A percentile compares a stretch with the other conserved stretches of the same genome.
Evolutionary conservation across 257 asterid species (phyloP).

Genomic region (Dorcoceras hygrometricum): DNA sequence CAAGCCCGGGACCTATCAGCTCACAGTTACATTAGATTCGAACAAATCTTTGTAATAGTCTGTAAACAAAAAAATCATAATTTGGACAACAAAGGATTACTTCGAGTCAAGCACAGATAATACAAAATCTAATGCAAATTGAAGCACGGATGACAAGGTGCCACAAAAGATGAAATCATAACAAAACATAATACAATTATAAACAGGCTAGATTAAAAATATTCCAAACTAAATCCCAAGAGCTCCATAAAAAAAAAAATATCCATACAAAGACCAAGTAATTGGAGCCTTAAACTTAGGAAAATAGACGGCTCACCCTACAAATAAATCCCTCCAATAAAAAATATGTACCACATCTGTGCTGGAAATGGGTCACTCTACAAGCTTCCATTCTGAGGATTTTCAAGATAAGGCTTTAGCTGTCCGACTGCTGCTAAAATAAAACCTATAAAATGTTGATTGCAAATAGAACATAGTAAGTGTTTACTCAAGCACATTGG

Average conservation of each 20-base stretch:
- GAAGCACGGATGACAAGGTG: not conserved
- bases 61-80: not conserved
- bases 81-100: not conserved
- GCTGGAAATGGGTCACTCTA: constrained; percentile 26
- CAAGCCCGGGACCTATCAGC: not conserved
- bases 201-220: not conserved
- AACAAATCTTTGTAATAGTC: not conserved
- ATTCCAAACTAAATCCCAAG: not conserved
- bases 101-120: not conserved
- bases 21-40: not conserved
- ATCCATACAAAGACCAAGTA: not conserved
- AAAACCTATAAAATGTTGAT: constrained; percentile 38
- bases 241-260: not conserved
- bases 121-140: not conserved
- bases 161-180: not conserved
- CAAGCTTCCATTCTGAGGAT: constrained; percentile 52
- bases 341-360: constrained; percentile 16
- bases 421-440: constrained; percentile 56
- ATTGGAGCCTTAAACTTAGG: not conserved
- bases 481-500: not conserved
- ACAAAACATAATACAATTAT: not conserved
- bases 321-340: not conserved
- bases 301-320: not conserved
- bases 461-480: not conserved
- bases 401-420: constrained; percentile 39